A percentile compares a stretch with the other conserved stretches of the same genome.
phyloP scores from a whole-genome alignment of 331 rosid species.

The Saraca asoca region DNA sequence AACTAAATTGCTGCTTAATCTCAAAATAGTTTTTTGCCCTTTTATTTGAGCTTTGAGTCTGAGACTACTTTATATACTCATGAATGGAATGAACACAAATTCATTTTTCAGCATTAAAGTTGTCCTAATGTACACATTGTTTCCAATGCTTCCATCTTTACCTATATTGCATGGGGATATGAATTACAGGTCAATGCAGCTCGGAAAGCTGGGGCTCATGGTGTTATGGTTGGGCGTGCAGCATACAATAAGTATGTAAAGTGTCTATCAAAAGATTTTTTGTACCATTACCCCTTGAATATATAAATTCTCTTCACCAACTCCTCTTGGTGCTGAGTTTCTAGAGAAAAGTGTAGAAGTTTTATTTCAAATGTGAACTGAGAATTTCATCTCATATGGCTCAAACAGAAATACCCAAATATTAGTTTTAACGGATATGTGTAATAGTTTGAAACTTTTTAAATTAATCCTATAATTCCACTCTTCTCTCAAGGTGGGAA shows the following conservation, averaged over 20 bases:
- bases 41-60: background rate
- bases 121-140: background rate
- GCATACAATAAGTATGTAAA: conserved; percentile 65
- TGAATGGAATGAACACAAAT: background rate
- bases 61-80: background rate
- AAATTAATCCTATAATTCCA: too few species aligned
- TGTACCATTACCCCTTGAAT: background rate
- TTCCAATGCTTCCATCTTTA: conserved; percentile 24
- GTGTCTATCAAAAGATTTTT: background rate
- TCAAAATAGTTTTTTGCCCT: conserved; percentile 4
- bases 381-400: too few species aligned
- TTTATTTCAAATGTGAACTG: conserved; percentile 7
- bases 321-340: background rate
- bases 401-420: too few species aligned
- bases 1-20: background rate
- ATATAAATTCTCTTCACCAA: background rate
- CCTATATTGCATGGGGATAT: conserved; percentile 18
- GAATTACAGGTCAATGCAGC: conserved; percentile 69
- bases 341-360: background rate
- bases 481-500: too few species aligned
- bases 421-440: too few species aligned
- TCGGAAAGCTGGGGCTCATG: conserved; percentile 84
- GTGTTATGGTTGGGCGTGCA: conserved; percentile 98
- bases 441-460: too few species aligned
- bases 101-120: conserved; percentile 12